These are phyloP conservation scores for Penicillium aurantiogriseum DNA, from an alignment of 2,329 filamentous ascomycete genomes.

Conservation along the genomic window DNA sequence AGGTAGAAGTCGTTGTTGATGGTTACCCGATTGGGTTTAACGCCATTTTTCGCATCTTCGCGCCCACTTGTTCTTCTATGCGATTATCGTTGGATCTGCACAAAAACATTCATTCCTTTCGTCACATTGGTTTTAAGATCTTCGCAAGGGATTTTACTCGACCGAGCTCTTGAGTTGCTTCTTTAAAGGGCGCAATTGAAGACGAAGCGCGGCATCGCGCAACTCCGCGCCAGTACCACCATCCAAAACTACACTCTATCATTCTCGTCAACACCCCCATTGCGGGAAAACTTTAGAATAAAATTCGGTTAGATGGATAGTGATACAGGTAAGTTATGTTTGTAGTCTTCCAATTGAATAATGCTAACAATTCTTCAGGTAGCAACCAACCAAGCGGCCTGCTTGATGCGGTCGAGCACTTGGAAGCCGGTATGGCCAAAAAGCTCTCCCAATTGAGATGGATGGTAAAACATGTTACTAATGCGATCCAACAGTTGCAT, in stretches of 20 bases:
- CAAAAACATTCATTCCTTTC: not conserved
- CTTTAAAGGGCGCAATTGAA: not conserved
- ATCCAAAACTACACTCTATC: not conserved
- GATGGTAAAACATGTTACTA: not conserved
- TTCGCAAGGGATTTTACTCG: not conserved
- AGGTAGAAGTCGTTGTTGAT: conserved; percentile 14
- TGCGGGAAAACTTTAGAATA: not conserved
- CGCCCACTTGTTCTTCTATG: conserved; percentile 16
- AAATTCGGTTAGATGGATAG: not conserved
- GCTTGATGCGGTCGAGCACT: conserved; percentile 36
- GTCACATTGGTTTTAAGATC: too few species aligned
- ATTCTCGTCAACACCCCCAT: not conserved
- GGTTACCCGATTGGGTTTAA: conserved; percentile 23
- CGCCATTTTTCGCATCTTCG: conserved; percentile 9
- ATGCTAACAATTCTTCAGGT: conserved; percentile 9
- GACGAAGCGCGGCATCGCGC: not conserved
- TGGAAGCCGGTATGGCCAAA: conserved; percentile 36
- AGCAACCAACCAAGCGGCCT: conserved; percentile 23
- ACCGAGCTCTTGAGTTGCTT: not conserved
- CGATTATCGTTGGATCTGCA: not conserved
- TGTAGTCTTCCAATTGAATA: not conserved
- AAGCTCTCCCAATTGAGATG: not conserved
- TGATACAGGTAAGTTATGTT: conserved; percentile 4
- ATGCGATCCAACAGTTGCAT: conserved; percentile 31
- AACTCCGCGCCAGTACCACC: not conserved